A percentile compares a stretch with the other conserved stretches of the same genome.
Conservation (phyloP, 2,329 filamentous ascomycete genomes). For the Aspergillus sp. region DNA sequence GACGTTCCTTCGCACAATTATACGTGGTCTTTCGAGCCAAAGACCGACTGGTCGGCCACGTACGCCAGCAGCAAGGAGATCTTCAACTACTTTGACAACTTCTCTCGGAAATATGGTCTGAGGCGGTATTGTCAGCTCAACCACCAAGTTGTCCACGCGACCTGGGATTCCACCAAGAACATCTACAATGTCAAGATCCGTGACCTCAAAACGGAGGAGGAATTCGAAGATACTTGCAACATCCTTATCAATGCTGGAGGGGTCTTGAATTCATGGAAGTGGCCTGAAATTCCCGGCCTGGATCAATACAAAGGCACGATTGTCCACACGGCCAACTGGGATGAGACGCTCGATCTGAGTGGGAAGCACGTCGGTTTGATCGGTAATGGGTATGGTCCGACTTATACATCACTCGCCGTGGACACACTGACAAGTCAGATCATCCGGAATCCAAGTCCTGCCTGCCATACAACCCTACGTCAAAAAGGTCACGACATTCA, state of each 20-base stretch:
- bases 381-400: neutral
- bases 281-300: slow-evolving; percentile 6
- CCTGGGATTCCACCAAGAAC: slow-evolving; percentile 3
- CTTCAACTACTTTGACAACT: slow-evolving; percentile 6
- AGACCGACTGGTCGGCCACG: neutral
- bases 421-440: neutral
- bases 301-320: slow-evolving; percentile 5
- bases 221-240: slow-evolving; percentile 5
- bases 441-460: slow-evolving; percentile 1
- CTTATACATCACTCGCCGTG: too few species aligned
- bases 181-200: neutral
- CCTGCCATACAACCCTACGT: slow-evolving; percentile 18
- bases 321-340: slow-evolving; percentile 6
- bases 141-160: slow-evolving; percentile 1
- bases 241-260: slow-evolving; percentile 7
- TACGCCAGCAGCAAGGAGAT: slow-evolving; percentile 4
- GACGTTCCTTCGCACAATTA: slow-evolving; percentile 5
- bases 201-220: neutral
- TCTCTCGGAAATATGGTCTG: slow-evolving; percentile 6
- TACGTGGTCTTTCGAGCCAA: slow-evolving; percentile 1
- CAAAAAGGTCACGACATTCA: slow-evolving; percentile 18
- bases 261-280: slow-evolving; percentile 1
- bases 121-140: neutral
- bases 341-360: neutral
- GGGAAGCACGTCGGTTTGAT: neutral